A percentile compares a stretch with the other conserved stretches of the same genome.
Conservation (phyloP, 768 basidiomycete genomes). For the Cyclocybe cylindracea region DNA sequence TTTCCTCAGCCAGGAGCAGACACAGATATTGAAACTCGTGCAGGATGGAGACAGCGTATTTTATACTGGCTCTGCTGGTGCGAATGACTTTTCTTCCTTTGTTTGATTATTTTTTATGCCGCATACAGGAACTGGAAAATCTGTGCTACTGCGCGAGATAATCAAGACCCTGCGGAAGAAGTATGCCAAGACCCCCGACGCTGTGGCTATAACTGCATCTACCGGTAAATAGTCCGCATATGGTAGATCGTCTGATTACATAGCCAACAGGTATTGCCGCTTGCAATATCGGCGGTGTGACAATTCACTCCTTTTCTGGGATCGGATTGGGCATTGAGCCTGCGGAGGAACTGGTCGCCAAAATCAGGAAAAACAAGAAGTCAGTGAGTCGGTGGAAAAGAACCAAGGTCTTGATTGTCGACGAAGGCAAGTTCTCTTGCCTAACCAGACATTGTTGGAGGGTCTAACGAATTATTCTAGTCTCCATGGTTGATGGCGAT, state of each 20-base stretch:
- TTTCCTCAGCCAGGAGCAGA: constrained; percentile 85
- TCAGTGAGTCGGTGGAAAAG: constrained; percentile 76
- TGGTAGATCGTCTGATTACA: neutral
- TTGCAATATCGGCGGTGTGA: constrained; percentile 95
- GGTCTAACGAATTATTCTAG: constrained; percentile 41
- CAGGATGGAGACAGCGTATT: constrained; percentile 72
- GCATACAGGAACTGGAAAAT: constrained; percentile 88
- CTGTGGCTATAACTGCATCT: constrained; percentile 91
- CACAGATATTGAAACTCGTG: constrained; percentile 72
- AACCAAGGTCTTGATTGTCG: constrained; percentile 82
- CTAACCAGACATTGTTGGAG: neutral
- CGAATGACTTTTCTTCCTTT: constrained; percentile 20
- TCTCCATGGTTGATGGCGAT: constrained; percentile 96
- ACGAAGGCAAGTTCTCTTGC: constrained; percentile 51
- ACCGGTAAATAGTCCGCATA: constrained; percentile 56
- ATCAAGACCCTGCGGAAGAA: constrained; percentile 71
- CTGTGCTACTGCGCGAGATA: constrained; percentile 90
- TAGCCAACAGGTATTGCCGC: constrained; percentile 77
- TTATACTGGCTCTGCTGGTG: constrained; percentile 99
- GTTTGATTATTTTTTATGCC: neutral
- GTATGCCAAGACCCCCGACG: constrained; percentile 55
- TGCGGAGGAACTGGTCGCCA: constrained; percentile 60
- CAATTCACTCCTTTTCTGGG: constrained; percentile 89
- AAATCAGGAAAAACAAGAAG: constrained; percentile 85
- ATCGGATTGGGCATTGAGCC: constrained; percentile 81